Evolutionary conservation across 371 early-diverging fungal species (phyloP).

Genomic region (Circinella minor): DNA sequence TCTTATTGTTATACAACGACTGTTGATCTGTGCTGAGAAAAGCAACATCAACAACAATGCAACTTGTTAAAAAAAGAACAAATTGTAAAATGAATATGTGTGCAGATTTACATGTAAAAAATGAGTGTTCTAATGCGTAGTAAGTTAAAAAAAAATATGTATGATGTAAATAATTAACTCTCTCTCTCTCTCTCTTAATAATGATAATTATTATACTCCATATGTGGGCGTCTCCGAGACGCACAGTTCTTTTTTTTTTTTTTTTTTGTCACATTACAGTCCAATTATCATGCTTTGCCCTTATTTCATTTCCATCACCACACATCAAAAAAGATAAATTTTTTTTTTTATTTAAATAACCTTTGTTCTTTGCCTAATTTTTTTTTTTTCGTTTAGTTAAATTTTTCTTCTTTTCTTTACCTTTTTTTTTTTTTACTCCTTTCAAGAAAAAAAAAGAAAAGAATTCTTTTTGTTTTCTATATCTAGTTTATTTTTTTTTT

Average conservation of each 20-base stretch:
- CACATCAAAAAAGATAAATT: no score
- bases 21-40: conserved; percentile 15
- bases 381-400: no score
- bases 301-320: not conserved
- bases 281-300: conserved; percentile 13
- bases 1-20: conserved; percentile 12
- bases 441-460: no score
- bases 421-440: no score
- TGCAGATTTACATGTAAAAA: not conserved
- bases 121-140: not conserved
- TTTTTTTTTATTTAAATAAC: no score
- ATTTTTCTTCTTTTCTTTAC: not conserved
- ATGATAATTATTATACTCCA: not conserved
- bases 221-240: conserved; percentile 8
- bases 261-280: conserved; percentile 15
- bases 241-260: conserved; percentile 3
- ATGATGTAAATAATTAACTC: not conserved
- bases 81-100: not conserved
- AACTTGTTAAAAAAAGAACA: conserved; percentile 6
- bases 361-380: not conserved
- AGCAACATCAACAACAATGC: conserved; percentile 14
- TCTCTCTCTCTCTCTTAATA: no score
- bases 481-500: not conserved
- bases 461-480: not conserved
- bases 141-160: not conserved